phyloP scores from a whole-genome alignment of 371 early-diverging fungal genomes.

The Mortierella sp. region DNA sequence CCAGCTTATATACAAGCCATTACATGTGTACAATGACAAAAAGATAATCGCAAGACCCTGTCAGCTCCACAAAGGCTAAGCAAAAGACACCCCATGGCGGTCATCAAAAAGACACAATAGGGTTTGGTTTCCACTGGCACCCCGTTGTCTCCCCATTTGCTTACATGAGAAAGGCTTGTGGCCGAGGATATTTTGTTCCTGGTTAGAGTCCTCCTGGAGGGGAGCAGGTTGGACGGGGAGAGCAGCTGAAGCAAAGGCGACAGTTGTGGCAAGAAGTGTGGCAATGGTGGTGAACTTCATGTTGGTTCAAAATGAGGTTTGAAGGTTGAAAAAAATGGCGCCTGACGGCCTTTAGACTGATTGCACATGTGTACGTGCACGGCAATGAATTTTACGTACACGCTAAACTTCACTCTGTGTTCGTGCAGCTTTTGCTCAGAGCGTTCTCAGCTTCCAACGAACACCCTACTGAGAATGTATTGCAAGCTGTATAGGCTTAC shows the following conservation, averaged over 20 bases:
- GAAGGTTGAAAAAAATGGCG: constrained; percentile 2
- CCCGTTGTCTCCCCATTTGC: too few species aligned
- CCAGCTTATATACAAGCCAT: neutral
- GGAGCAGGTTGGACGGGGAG: constrained; percentile 34
- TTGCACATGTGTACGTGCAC: neutral
- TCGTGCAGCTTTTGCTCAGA: too few species aligned
- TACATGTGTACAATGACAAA: neutral
- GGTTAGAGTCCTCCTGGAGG: constrained; percentile 18
- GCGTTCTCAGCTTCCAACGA: too few species aligned
- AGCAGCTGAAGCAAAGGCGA: constrained; percentile 33
- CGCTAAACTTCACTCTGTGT: too few species aligned
- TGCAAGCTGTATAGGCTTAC: too few species aligned
- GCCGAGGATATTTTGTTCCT: constrained; percentile 13
- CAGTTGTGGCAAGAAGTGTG: constrained; percentile 18
- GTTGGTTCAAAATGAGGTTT: neutral
- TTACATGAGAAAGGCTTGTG: neutral
- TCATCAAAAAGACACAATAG: neutral
- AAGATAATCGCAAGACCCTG: neutral
- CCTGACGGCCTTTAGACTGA: neutral
- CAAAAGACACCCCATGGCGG: neutral
- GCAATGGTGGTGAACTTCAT: constrained; percentile 40
- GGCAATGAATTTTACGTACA: too few species aligned
- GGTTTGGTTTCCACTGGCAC: neutral
- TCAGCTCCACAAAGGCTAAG: neutral
- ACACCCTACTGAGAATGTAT: too few species aligned